These are phyloP conservation scores for Rhamnella rubrinervis DNA, from an alignment of 331 rosid species.

Conservation along the genomic window DNA sequence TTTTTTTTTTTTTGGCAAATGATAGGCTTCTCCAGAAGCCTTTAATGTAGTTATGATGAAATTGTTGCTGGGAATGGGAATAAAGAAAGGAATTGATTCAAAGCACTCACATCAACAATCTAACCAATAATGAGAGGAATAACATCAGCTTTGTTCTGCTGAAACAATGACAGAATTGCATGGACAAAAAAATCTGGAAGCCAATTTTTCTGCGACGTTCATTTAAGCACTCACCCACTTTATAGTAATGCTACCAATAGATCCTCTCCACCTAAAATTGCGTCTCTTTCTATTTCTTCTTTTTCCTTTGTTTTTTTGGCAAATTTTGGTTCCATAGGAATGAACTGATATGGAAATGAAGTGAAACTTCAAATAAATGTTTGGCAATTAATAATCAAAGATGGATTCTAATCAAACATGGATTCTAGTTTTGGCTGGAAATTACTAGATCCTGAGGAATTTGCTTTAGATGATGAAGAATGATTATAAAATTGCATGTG, in stretches of 20 bases:
- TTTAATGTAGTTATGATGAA: not conserved
- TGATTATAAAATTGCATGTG: no score
- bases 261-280: no score
- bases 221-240: not conserved
- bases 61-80: conserved; percentile 17
- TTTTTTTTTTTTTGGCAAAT: no score
- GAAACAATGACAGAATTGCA: conserved; percentile 13
- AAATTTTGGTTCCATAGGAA: not conserved
- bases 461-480: no score
- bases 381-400: not conserved
- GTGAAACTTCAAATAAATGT: not conserved
- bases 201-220: not conserved
- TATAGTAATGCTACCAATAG: not conserved
- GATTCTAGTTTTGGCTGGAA: no score
- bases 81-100: conserved; percentile 35
- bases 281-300: no score
- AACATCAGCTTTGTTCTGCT: conserved; percentile 18
- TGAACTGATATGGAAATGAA: conserved; percentile 2
- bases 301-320: no score
- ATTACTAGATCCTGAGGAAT: no score
- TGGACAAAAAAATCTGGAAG: not conserved
- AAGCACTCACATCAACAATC: conserved; percentile 34
- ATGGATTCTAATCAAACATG: no score
- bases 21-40: no score
- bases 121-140: conserved; percentile 40